Evolutionary conservation across 257 asterid genomes (phyloP).

Genomic region (Handroanthus guayacan): DNA sequence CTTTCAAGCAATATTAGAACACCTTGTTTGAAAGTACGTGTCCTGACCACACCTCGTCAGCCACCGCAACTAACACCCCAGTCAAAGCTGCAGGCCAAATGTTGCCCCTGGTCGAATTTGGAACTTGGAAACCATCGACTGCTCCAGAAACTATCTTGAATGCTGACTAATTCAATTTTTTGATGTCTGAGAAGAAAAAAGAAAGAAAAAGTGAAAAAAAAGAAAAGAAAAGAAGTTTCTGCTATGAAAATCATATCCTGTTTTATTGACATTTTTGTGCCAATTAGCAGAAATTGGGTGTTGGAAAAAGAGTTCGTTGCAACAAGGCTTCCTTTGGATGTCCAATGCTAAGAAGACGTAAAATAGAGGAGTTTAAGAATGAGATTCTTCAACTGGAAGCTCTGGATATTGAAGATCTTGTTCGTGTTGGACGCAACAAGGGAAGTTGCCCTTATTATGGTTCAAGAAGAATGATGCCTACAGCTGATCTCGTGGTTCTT

Average conservation of each 20-base stretch:
- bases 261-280: slow-evolving; percentile 41
- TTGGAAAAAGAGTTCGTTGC: slow-evolving; percentile 61
- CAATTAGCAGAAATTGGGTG: slow-evolving; percentile 64
- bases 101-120: neutral
- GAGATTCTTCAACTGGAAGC: slow-evolving; percentile 71
- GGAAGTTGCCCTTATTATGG: slow-evolving; percentile 97
- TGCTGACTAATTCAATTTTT: neutral
- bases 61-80: neutral
- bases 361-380: slow-evolving; percentile 64
- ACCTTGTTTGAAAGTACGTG: neutral
- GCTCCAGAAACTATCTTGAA: slow-evolving; percentile 17
- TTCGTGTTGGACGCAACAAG: slow-evolving; percentile 67
- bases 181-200: neutral
- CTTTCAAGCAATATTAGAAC: slow-evolving; percentile 9
- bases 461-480: slow-evolving; percentile 79
- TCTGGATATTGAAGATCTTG: slow-evolving; percentile 95
- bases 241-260: slow-evolving; percentile 20
- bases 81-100: neutral
- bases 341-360: slow-evolving; percentile 75
- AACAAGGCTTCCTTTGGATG: slow-evolving; percentile 72
- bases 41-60: neutral
- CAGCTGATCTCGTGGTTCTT: slow-evolving; percentile 91
- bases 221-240: neutral
- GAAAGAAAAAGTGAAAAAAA: too few species aligned
- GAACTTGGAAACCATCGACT: slow-evolving; percentile 19